Base-by-base conservation (phyloP, 306 rosid species). In the Astragalus membranaceus region DNA sequence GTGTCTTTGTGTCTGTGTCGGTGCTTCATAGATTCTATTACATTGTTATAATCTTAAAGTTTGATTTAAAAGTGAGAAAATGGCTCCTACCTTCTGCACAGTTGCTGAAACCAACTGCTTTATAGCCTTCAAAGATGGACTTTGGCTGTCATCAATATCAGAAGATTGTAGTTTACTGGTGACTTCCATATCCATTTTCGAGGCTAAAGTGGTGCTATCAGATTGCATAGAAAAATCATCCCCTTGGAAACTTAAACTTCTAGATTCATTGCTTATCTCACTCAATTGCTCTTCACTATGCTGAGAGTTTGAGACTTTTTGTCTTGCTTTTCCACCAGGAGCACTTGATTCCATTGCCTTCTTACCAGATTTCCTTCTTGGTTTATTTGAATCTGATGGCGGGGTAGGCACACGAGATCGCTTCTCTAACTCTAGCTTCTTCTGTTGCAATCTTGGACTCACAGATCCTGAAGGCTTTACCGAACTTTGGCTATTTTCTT, bases 361-460 rank as follows among this genome's bases (percentile, higher is more conserved):
- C 82, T 74, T 67, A 75, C 84, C 59, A 41, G 79, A 69, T 79
- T 80, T 85, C 82, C 85, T 82, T 81, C 83, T 88, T 12, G 81
- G 65, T 76, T 84, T 93, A 75, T 71, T 84, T 59, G 86, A 43
- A 64, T 82, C 87, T 8, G 87, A 76, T 50, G 89, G 88, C 30
- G 88, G 82, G 12, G 89, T 78, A 57, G 91, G 91, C 2, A 89
- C 86, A 63, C 84, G 85, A 59, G 93, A 85, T 59, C 85, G 84
- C 78, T 78, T 93, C 77, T 85, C 97, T 75, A 80, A 73, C 74
- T 90, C 93, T 64, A 72, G 75, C 82, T 84, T 93, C 88, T 85
- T 88, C 83, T 75, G 90, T 65, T 80, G 96, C 76, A 87, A 76
- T 80, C 90, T 90, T 9, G 97, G 98, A 78, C 98, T 92, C 69